Evolutionary conservation across 768 basidiomycete species (phyloP), one percentile per base, ranked within the genome.

Genomic region (Rhizopogon vesiculosus): DNA sequence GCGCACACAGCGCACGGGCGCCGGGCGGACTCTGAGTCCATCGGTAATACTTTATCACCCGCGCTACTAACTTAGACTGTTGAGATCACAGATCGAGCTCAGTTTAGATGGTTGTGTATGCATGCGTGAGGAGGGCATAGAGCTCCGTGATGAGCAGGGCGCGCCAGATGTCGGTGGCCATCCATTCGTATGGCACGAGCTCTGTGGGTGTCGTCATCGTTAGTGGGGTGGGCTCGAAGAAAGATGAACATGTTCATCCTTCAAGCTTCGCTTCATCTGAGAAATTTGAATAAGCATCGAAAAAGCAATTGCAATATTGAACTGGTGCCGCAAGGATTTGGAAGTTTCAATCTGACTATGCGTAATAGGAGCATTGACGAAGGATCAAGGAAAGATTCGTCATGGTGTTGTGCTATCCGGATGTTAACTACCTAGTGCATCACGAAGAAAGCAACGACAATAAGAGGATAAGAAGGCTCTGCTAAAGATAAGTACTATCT

Each of bases 171-270:
- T 96, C 94, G 0, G 83, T 80, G 19, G 85, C 83, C 42, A 85
- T 87, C 93, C 93, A 96, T 13, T 94, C 94, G 55, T 87, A 87
- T 0, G 89, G 80, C 52, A 77, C 77, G 7, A 97, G 78, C 66
- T 95, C 93, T 0, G 85, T 77, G 1, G 94, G 93, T 0, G 91
- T 93, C 33, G 84, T 75, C 19, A 94, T 68, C 5, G 80, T 64
- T 56, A 91, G 75, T 0, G 86, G 74, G 5, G 84, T 84, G 0
- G 92, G 89, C 57, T 86, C 81, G 40, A 92, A 76, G 71, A 91
- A 83, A 38, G 86, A 87, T 25, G 72, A 87, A 81, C 45, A 87
- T 73, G 72, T 87, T 89, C 33, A 80, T 77, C 22, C 22, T 25
- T 25, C 22, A 25, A 25, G 22, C 22, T 25, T 25, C 22, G 22